These are phyloP conservation scores for Mucor indicus DNA, from an alignment of 371 early-diverging fungal species.

Conservation along the genomic window DNA sequence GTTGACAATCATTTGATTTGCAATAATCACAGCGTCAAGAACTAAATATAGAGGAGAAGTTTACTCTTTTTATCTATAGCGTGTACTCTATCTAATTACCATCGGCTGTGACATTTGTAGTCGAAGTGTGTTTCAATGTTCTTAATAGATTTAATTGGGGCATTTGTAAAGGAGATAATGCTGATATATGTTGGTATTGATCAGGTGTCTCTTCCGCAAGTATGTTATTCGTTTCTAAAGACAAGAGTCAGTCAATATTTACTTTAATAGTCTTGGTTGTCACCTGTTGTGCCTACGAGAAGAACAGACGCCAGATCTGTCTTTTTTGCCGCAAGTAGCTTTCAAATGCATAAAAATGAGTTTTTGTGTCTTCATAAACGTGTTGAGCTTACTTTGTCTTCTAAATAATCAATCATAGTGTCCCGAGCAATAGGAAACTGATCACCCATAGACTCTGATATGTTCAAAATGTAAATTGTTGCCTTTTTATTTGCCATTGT, in stretches of 20 bases:
- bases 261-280: background rate
- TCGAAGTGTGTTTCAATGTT: slow-evolving; percentile 22
- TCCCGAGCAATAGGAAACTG: slow-evolving; percentile 45
- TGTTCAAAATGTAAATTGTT: slow-evolving; percentile 61
- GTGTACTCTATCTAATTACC: slow-evolving; percentile 20
- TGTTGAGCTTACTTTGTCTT: slow-evolving; percentile 32
- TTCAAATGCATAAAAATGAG: background rate
- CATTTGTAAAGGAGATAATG: slow-evolving; percentile 10
- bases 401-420: slow-evolving; percentile 31
- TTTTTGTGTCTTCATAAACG: background rate
- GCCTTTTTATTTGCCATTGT: slow-evolving; percentile 60
- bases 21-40: slow-evolving; percentile 66
- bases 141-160: slow-evolving; percentile 22
- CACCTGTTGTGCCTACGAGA: slow-evolving; percentile 39
- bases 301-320: slow-evolving; percentile 38
- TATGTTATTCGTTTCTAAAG: slow-evolving; percentile 26
- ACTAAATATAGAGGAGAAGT: slow-evolving; percentile 22
- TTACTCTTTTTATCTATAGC: background rate
- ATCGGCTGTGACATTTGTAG: slow-evolving; percentile 37
- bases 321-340: slow-evolving; percentile 34
- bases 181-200: slow-evolving; percentile 33
- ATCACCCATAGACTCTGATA: slow-evolving; percentile 46
- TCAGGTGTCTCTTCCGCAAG: slow-evolving; percentile 19
- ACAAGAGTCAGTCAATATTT: background rate
- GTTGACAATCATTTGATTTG: slow-evolving; percentile 48